Conservation (phyloP, 305 asterid genomes). For the Fraxinus velutina region DNA sequence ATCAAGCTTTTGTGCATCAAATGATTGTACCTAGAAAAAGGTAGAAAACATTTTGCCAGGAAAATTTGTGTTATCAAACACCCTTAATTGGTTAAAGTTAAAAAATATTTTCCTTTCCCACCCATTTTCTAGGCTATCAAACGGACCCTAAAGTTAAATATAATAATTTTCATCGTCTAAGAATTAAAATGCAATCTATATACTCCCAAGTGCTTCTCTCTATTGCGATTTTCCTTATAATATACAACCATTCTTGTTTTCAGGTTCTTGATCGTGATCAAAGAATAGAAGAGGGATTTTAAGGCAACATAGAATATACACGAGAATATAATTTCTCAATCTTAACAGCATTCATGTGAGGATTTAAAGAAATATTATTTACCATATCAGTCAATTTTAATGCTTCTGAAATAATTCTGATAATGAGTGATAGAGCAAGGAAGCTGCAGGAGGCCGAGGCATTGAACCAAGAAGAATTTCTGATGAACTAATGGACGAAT, state of each 20-base stretch:
- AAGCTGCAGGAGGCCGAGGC: constrained; percentile 46
- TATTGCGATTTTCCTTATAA: neutral
- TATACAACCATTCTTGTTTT: neutral
- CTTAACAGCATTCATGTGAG: neutral
- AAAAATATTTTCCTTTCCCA: no score
- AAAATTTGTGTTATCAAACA: no score
- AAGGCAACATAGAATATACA: constrained; percentile 15
- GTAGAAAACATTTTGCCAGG: no score
- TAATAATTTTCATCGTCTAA: neutral
- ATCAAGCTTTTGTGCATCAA: no score
- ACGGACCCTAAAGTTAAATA: neutral
- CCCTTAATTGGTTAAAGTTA: no score
- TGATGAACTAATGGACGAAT: constrained; percentile 28
- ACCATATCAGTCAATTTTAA: neutral
- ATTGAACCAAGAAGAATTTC: constrained; percentile 38
- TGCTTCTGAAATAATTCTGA: constrained; percentile 29
- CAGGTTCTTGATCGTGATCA: neutral
- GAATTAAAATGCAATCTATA: neutral
- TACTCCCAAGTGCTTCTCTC: neutral
- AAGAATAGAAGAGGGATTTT: constrained; percentile 21
- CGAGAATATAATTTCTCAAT: neutral
- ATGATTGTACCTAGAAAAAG: no score
- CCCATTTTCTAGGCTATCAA: no score
- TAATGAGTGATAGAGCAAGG: constrained; percentile 30
- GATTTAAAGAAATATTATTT: neutral